phyloP scores from a whole-genome alignment of 805 yeast genomes.

The Cyberlindnera subsufficiens region DNA sequence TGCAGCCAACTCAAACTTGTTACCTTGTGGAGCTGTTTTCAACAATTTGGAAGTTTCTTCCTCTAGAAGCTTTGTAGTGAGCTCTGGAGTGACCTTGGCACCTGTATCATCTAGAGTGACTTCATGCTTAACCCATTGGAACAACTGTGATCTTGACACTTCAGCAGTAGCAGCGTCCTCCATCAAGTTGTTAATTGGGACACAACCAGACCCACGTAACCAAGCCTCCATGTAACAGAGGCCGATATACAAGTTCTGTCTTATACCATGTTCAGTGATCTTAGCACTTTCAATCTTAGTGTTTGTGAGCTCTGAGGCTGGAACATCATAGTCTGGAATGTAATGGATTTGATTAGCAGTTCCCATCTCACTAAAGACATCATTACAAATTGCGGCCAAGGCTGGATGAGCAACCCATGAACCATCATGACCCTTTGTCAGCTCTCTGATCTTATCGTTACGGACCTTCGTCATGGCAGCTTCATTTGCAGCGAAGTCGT shows the following conservation, averaged over 20 bases:
- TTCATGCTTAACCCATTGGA: conserved; percentile 78
- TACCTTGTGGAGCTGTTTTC: conserved; percentile 39
- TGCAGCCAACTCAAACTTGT: conserved; percentile 65
- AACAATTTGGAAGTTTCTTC: conserved; percentile 56
- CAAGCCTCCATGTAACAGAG: conserved; percentile 80
- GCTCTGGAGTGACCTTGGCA: conserved; percentile 50
- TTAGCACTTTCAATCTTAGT: conserved; percentile 58
- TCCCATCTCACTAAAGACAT: conserved; percentile 72
- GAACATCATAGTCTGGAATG: conserved; percentile 40
- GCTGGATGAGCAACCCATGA: conserved; percentile 92
- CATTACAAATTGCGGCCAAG: conserved; percentile 64
- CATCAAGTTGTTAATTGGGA: conserved; percentile 80
- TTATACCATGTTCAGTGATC: conserved; percentile 66
- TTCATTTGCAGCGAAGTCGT: conserved; percentile 56
- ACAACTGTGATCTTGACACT: conserved; percentile 75
- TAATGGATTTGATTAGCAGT: conserved; percentile 68
- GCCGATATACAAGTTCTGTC: conserved; percentile 69
- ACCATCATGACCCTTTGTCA: conserved; percentile 76
- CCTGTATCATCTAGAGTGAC: conserved; percentile 54
- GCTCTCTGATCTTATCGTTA: conserved; percentile 72
- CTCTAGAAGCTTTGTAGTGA: conserved; percentile 48
- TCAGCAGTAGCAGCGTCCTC: conserved; percentile 91
- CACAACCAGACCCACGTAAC: conserved; percentile 81
- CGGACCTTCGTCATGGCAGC: conserved; percentile 67
- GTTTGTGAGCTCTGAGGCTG: conserved; percentile 54